Conservation (phyloP, 306 rosid genomes). For the Acmispon strigosus region DNA sequence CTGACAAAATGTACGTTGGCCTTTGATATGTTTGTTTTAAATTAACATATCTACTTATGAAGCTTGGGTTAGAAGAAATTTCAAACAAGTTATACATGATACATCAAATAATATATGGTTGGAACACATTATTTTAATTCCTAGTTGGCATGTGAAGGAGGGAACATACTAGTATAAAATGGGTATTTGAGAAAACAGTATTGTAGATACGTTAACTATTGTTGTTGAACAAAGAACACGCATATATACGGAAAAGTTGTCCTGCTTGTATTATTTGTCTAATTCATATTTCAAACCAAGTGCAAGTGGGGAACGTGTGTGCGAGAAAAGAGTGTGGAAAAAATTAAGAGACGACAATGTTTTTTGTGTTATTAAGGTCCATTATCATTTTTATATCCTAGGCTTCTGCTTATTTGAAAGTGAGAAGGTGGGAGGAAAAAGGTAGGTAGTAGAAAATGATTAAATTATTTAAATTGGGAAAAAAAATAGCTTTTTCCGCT, state of each 20-base stretch:
- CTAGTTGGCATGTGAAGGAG: background rate
- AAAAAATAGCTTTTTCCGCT: too few relatives aligned
- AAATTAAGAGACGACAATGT: background rate
- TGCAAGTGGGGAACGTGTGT: slow-evolving; percentile 31
- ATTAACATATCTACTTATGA: background rate
- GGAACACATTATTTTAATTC: background rate
- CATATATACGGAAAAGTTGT: slow-evolving; percentile 22
- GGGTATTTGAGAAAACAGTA: background rate
- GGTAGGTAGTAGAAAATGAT: too few relatives aligned
- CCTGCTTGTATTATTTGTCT: background rate
- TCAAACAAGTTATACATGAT: background rate
- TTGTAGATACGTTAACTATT: slow-evolving; percentile 27
- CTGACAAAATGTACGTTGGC: background rate
- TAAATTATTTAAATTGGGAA: too few relatives aligned
- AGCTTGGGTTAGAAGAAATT: background rate
- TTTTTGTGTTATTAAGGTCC: background rate
- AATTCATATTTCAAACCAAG: slow-evolving; percentile 4
- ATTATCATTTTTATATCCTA: background rate
- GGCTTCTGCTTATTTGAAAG: too few relatives aligned
- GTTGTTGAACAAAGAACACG: background rate
- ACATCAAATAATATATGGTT: background rate
- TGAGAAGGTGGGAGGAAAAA: too few relatives aligned
- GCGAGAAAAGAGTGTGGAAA: background rate
- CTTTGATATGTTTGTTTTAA: background rate
- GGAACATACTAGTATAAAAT: background rate